Conservation (phyloP, 352 stramenopile genomes). For the Pythium periplocum region DNA sequence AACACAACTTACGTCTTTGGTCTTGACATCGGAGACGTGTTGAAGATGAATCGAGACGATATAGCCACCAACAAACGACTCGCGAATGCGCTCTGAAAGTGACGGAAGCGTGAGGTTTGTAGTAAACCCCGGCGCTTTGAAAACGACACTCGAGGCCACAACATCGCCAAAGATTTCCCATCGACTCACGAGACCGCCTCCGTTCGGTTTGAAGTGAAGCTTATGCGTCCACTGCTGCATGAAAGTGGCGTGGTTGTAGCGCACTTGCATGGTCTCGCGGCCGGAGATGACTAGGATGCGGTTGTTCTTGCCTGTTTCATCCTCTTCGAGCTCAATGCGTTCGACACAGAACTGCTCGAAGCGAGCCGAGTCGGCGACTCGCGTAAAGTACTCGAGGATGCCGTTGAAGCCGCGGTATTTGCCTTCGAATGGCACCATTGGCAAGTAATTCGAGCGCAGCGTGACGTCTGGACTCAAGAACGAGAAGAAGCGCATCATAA, state of each 20-base stretch:
- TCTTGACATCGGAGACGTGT: conserved; percentile 43
- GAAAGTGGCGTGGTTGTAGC: conserved; percentile 77
- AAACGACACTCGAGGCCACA: conserved; percentile 82
- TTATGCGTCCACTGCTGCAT: conserved; percentile 87
- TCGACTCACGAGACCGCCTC: conserved; percentile 42
- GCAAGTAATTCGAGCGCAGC: conserved; percentile 80
- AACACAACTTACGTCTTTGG: conserved; percentile 1
- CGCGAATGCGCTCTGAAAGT: conserved; percentile 73
- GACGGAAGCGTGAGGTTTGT: conserved; percentile 82
- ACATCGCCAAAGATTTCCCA: conserved; percentile 87
- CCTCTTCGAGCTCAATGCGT: conserved; percentile 53
- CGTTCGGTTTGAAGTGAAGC: conserved; percentile 68
- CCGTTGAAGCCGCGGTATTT: conserved; percentile 74
- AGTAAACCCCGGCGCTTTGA: conserved; percentile 65
- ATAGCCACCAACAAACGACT: conserved; percentile 80
- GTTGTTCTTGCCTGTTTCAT: conserved; percentile 28
- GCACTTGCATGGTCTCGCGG: conserved; percentile 81
- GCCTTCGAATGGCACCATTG: conserved; percentile 87
- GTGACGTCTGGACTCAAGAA: conserved; percentile 73
- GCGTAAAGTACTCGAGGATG: conserved; percentile 75
- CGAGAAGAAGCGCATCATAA: conserved; percentile 71
- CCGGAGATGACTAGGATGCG: conserved; percentile 68
- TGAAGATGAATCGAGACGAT: conserved; percentile 68
- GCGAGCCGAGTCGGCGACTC: conserved; percentile 57
- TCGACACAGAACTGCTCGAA: conserved; percentile 79